Base-by-base conservation (phyloP, 768 basidiomycete genomes). In the Rhizopogon vulgaris region DNA sequence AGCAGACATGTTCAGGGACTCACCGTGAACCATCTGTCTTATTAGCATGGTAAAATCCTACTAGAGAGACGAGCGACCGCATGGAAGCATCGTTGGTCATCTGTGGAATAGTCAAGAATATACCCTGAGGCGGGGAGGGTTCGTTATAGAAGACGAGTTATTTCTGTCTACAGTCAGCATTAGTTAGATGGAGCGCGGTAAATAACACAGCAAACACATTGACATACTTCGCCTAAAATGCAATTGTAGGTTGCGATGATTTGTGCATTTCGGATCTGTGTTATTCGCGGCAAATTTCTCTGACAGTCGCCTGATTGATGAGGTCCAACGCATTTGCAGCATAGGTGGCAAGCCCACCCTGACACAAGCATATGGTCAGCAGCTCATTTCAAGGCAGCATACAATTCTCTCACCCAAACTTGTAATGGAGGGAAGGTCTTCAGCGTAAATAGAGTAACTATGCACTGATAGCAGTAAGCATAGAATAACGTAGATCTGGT, bases 121-220 rank as follows among this genome's bases (percentile, higher is more conserved):
- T 38, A 1, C 61, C 59, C 12, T 38, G 2, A 9, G 59, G 64
- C n/a, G 51, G 59, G 15, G 32, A 41, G 3, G 54, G 80, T 1
- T 57, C 78, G 56, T 85, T 78, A 56, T 84, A 85, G 60, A 85
- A 85, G 7, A 84, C 22, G 4, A 77, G 47, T 10, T 68, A 47
- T 43, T 36, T 52, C 48, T 25, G 46, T 52, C 63, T 64, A 34
- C 3, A 54, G 22, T 2, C 47, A 15, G 28, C 41, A 43, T 10
- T 27, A 12, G 10, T 14, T n/a, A 27, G 17, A 43, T 22, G 32
- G 8, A 6, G 32, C 0, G 5, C 4, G 40, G 78, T 2, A 83
- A 22, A 84, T 62, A 82, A 82, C 22, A 43, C 28, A 12, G 22
- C 18, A 3, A 22, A 22, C 22, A 3, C 22, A 34, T 25, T 28